A percentile compares a stretch with the other conserved stretches of the same genome.
Conservation (phyloP, 495 filamentous ascomycete species). For the Podospora anserina region DNA sequence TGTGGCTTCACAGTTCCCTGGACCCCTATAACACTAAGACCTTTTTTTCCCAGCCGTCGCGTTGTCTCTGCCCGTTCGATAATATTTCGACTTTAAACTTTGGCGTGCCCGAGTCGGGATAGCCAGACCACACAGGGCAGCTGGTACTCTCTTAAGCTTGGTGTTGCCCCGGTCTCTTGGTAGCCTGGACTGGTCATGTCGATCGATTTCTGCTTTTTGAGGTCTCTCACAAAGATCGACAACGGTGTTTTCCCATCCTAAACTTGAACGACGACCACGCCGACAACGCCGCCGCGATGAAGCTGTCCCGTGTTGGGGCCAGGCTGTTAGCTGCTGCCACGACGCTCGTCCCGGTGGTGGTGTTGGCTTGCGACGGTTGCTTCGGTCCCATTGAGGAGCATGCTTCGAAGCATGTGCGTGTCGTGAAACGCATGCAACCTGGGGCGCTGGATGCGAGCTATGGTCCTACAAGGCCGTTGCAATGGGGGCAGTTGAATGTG, state of each 20-base stretch:
- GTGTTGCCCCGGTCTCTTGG: background rate
- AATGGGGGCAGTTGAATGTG: constrained; percentile 83
- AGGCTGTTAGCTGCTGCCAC: background rate
- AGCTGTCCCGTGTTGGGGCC: background rate
- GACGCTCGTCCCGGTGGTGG: background rate
- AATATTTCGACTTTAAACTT: no score
- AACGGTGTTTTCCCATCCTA: background rate
- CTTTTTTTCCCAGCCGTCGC: background rate
- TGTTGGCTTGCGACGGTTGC: constrained; percentile 22
- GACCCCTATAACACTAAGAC: background rate
- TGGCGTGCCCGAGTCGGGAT: no score
- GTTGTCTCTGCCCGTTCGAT: background rate
- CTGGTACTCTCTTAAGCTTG: background rate
- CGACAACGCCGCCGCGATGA: background rate
- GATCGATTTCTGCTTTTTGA: background rate
- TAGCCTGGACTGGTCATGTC: background rate
- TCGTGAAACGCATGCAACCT: constrained; percentile 49
- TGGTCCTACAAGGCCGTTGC: constrained; percentile 32
- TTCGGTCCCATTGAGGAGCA: constrained; percentile 30
- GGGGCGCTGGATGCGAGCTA: constrained; percentile 42
- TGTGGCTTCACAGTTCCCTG: background rate
- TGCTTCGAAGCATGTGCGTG: constrained; percentile 36
- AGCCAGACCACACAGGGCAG: no score
- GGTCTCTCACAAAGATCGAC: background rate
- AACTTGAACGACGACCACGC: background rate